Evolutionary conservation across 2,329 filamentous ascomycete genomes (phyloP), one percentile per base, ranked within the genome.

Genomic region (Akanthomyces lecanii): DNA sequence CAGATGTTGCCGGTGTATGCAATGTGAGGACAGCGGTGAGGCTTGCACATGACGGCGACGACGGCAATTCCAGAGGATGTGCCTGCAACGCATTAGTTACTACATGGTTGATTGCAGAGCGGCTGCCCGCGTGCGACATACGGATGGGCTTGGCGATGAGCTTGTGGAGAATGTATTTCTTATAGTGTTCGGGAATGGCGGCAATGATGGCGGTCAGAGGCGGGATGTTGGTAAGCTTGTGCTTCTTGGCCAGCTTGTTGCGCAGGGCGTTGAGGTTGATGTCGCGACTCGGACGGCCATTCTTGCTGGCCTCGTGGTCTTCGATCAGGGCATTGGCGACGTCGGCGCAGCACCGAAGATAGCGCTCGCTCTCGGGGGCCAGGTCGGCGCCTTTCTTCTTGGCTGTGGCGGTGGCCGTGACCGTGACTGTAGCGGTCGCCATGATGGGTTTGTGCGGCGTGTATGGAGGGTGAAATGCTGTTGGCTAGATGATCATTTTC

Each of bases 41-140:
- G 95, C 77, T 99, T 99, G 84, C 95, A 98, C 95, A 99, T 99
- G 69, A 99, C 96, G 50, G 96, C 95, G 53, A 99, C 95, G 10
- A 99, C 95, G 2, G 95, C 95, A 70, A 99, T 99, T 63, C 95
- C 95, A 59, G 93, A 97, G 0, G 94, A 96, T 18, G 94, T 97
- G 70, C 92, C 87, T 91, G 67, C n/a, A 4, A 36, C 25, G n/a
- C 4, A 38, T 11, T 11, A 60, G 56, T 6, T n/a, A 14, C 25
- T 12, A 14, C 21, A 42, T 30, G 7, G 12, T 23, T 8, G 23
- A 23, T 16, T 2, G 7, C 21, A 48, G 30, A n/a, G 30, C 10
- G 14, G 21, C 12, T 21, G 21, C 12, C 10, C 25, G 12, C 5
- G 10, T 42, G 21, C 40, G 33, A 62, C 69, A 54, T 82, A 89